Evolutionary conservation across 129 eudicot genomes (phyloP).

Genomic region (Tagetes patula): DNA sequence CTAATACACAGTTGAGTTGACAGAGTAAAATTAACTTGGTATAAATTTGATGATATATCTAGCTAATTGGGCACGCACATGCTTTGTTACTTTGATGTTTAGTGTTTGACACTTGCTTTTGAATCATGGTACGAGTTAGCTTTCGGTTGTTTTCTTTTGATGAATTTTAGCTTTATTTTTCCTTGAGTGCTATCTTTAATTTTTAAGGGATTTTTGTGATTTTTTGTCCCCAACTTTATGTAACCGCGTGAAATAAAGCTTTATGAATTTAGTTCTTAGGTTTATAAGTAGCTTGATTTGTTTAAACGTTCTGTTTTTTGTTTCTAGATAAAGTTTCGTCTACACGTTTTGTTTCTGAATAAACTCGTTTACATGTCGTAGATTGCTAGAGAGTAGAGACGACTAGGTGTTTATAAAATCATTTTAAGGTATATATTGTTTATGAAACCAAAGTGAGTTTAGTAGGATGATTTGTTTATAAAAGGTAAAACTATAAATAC

Average conservation of each 20-base stretch:
- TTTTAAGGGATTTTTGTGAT: conserved; percentile 35
- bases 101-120: conserved; percentile 33
- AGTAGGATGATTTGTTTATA: neutral
- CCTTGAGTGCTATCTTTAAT: conserved; percentile 35
- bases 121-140: conserved; percentile 34
- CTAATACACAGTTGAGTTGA: conserved; percentile 27
- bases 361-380: neutral
- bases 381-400: neutral
- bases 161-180: conserved; percentile 1
- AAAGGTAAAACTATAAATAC: no score
- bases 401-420: neutral
- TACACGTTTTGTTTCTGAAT: no score
- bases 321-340: neutral
- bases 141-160: conserved; percentile 32
- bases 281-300: neutral
- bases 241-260: conserved; percentile 25
- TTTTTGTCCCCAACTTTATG: conserved; percentile 41
- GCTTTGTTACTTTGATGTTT: conserved; percentile 34
- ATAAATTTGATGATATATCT: conserved; percentile 7
- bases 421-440: neutral
- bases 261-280: neutral
- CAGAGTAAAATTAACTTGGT: conserved; percentile 10
- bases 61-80: conserved; percentile 24
- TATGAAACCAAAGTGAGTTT: neutral
- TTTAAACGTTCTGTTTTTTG: neutral